Percentiles rank a stretch among this genome's conserved stretches.
These are phyloP conservation scores for Boechera stricta DNA, from an alignment of 345 rosid genomes.

Conservation along the genomic window DNA sequence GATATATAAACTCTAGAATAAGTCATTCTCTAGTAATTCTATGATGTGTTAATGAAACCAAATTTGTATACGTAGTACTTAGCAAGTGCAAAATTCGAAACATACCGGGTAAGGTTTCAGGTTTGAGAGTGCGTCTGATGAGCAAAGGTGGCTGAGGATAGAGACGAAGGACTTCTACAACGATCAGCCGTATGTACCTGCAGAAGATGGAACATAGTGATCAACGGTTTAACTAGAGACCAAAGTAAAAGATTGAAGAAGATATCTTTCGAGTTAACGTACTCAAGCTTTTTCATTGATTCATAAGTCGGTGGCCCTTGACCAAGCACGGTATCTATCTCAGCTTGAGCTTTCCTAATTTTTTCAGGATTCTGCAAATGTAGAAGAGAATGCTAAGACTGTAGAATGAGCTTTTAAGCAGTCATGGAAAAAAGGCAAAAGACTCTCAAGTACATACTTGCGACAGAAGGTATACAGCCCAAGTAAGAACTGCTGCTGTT, in stretches of 20 bases:
- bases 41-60: slow-evolving; percentile 1
- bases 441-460: slow-evolving; percentile 58
- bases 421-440: neutral
- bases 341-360: slow-evolving; percentile 85
- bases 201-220: slow-evolving; percentile 18
- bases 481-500: slow-evolving; percentile 95
- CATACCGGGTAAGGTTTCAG: slow-evolving; percentile 81
- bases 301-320: slow-evolving; percentile 66
- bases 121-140: slow-evolving; percentile 75
- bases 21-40: neutral
- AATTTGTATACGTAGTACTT: neutral
- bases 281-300: slow-evolving; percentile 79
- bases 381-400: slow-evolving; percentile 24
- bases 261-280: slow-evolving; percentile 38
- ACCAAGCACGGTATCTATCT: slow-evolving; percentile 82
- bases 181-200: slow-evolving; percentile 81
- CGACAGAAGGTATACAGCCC: slow-evolving; percentile 92
- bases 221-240: neutral
- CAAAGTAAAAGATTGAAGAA: neutral
- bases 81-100: neutral
- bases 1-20: neutral
- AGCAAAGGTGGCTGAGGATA: slow-evolving; percentile 96
- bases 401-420: neutral
- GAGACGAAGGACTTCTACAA: slow-evolving; percentile 88
- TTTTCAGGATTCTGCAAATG: slow-evolving; percentile 71